Conservation (phyloP, 805 yeast genomes). For the Maudiozyma serrabonitensis region DNA sequence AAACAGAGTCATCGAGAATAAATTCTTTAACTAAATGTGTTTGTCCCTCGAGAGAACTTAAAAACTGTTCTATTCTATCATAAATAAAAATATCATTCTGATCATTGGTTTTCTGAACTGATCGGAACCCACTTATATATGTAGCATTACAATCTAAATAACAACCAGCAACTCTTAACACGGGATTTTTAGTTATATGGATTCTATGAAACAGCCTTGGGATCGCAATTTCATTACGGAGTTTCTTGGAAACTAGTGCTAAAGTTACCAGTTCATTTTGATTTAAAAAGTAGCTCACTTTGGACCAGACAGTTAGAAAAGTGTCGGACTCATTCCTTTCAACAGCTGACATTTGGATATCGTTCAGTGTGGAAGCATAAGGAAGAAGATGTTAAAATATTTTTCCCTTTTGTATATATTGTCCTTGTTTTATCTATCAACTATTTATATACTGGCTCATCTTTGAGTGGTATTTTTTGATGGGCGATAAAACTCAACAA, state of each 20-base stretch:
- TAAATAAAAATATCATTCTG: constrained; percentile 31
- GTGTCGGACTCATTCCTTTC: no score
- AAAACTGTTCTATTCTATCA: constrained; percentile 34
- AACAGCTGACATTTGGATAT: no score
- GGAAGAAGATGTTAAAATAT: no score
- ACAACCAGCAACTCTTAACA: constrained; percentile 21
- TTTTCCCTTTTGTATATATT: no score
- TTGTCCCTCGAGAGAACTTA: constrained; percentile 28
- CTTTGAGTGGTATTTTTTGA: not conserved
- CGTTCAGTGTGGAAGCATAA: no score
- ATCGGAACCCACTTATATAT: constrained; percentile 31
- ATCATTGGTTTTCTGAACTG: constrained; percentile 27
- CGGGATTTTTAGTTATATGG: constrained; percentile 29
- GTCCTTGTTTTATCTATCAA: no score
- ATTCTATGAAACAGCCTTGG: constrained; percentile 32
- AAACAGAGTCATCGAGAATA: constrained; percentile 17
- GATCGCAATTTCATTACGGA: constrained; percentile 25
- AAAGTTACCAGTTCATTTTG: constrained; percentile 33
- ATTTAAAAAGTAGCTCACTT: constrained; percentile 25
- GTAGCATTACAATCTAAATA: constrained; percentile 32
- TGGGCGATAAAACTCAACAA: not conserved
- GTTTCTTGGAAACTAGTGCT: constrained; percentile 24
- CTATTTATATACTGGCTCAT: no score
- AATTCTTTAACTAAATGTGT: constrained; percentile 27
- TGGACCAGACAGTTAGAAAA: not conserved